A percentile compares a stretch with the other conserved stretches of the same genome.
These are phyloP conservation scores for Colletotrichum coccodes DNA, from an alignment of 2,329 filamentous ascomycete species.

Conservation along the genomic window DNA sequence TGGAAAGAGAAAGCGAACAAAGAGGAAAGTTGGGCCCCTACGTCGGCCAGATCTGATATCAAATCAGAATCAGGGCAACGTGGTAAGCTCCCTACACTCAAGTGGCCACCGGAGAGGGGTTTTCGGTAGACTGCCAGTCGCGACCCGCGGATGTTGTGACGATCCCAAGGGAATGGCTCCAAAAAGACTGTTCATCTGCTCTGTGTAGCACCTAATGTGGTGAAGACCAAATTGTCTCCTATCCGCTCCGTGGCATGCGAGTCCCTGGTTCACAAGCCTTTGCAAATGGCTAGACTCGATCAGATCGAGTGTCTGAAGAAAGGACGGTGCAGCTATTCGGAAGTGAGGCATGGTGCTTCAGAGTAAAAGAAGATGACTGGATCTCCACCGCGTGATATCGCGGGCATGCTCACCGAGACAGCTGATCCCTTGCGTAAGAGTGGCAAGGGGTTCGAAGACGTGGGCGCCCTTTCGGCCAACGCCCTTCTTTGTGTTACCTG, in stretches of 20 bases:
- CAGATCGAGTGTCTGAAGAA: not conserved
- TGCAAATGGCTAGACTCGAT: not conserved
- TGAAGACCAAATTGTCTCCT: not conserved
- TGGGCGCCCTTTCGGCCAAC: conserved; percentile 12
- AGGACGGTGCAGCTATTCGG: not conserved
- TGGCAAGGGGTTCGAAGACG: not conserved
- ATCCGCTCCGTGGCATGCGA: not conserved
- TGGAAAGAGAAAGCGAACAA: conserved; percentile 54
- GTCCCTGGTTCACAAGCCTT: not conserved
- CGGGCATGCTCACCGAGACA: not conserved
- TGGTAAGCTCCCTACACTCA: conserved; percentile 20
- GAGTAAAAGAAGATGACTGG: not conserved
- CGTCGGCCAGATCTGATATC: conserved; percentile 36
- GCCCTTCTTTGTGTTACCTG: conserved; percentile 15
- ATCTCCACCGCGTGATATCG: not conserved
- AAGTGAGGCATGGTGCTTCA: not conserved
- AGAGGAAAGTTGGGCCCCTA: conserved; percentile 40
- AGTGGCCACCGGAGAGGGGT: not conserved
- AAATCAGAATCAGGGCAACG: conserved; percentile 38
- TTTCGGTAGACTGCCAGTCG: conserved; percentile 27
- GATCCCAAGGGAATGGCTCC: conserved; percentile 31
- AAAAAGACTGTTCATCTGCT: conserved; percentile 7
- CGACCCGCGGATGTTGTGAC: conserved; percentile 27
- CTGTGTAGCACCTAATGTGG: conserved; percentile 1
- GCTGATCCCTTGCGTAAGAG: not conserved